Conservation (phyloP, 2,329 filamentous ascomycete species). For the Neocucurbitaria cava region DNA sequence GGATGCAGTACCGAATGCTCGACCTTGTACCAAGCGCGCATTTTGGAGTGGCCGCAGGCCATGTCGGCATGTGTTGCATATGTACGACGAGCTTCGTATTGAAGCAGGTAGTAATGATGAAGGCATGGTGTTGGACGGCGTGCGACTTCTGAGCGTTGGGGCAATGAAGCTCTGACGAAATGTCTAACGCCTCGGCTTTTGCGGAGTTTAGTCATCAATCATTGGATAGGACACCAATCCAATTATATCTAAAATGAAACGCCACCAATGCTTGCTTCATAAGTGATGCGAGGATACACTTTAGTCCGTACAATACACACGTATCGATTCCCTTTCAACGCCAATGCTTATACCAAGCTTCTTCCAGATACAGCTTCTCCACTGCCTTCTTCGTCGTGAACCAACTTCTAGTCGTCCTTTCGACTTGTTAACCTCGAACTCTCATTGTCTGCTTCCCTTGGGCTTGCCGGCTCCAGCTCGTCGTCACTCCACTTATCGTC, state of each 20-base stretch:
- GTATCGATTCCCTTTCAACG: constrained; percentile 14
- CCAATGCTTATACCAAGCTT: constrained; percentile 11
- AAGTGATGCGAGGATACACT: background rate
- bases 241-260: no score
- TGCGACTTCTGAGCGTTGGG: background rate
- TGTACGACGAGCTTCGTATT: constrained; percentile 9
- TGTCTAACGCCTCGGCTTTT: constrained; percentile 21
- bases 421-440: constrained; percentile 41
- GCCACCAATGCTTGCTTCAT: constrained; percentile 12
- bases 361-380: constrained; percentile 5
- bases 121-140: constrained; percentile 17
- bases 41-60: constrained; percentile 5
- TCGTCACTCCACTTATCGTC: constrained; percentile 87
- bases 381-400: constrained; percentile 1
- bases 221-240: background rate
- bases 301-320: constrained; percentile 6
- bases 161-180: constrained; percentile 15
- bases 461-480: constrained; percentile 63
- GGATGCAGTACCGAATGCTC: constrained; percentile 16
- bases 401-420: constrained; percentile 38
- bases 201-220: constrained; percentile 16
- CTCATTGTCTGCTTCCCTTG: constrained; percentile 39
- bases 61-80: constrained; percentile 31
- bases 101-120: constrained; percentile 2
- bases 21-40: constrained; percentile 8